phyloP scores from a whole-genome alignment of 164 flowering plant genomes.

The Stephania cephalantha region DNA sequence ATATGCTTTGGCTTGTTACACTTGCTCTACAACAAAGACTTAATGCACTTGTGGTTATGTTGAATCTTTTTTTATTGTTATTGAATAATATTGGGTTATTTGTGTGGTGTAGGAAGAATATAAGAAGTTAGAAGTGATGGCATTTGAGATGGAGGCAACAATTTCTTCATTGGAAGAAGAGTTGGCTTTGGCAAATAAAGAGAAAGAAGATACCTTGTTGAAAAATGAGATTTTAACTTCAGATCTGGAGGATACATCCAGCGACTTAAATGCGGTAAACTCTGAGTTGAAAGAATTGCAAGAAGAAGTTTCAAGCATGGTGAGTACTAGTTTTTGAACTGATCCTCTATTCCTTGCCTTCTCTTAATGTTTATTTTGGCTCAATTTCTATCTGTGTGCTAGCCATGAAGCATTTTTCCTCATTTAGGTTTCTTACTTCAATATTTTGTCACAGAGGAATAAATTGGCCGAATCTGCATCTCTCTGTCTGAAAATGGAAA shows the following conservation, averaged over 20 bases:
- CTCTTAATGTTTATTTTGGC: neutral
- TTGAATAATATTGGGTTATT: neutral
- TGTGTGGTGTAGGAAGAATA: conserved; percentile 48
- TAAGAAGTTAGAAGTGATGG: conserved; percentile 65
- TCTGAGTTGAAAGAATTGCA: conserved; percentile 36
- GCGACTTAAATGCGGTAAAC: conserved; percentile 35
- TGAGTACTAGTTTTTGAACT: conserved; percentile 26
- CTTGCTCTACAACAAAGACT: neutral
- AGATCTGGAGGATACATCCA: conserved; percentile 46
- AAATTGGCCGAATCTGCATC: conserved; percentile 46
- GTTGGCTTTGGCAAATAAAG: conserved; percentile 38
- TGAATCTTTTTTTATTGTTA: neutral
- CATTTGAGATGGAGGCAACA: conserved; percentile 82
- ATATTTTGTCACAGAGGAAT: conserved; percentile 30
- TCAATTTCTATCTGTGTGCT: neutral
- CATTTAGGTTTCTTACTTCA: neutral
- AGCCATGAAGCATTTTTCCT: neutral
- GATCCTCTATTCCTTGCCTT: conserved; percentile 3
- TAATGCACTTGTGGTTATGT: neutral
- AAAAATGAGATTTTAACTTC: conserved; percentile 49
- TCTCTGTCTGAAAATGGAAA: conserved; percentile 31
- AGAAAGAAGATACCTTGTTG: conserved; percentile 45
- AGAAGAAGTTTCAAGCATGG: conserved; percentile 60
- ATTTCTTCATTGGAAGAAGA: conserved; percentile 78
- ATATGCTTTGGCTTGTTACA: neutral